These are phyloP conservation scores for Nakaseomyces sp. DNA, from an alignment of 1,139 yeast genomes.

Conservation along the genomic window DNA sequence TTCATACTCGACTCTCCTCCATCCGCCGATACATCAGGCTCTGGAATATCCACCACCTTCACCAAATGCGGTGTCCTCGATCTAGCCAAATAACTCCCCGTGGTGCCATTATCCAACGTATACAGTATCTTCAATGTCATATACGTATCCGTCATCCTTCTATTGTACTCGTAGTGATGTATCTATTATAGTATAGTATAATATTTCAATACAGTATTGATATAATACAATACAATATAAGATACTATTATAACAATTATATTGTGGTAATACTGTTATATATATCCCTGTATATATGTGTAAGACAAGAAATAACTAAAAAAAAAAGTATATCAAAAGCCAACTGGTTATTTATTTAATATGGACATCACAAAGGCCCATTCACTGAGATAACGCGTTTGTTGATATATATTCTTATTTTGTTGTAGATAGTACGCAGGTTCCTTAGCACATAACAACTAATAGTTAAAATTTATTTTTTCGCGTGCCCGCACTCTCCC, in stretches of 20 bases:
- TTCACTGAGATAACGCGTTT: not conserved
- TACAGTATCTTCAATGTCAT: slow-evolving; percentile 31
- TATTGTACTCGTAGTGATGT: too few relatives aligned
- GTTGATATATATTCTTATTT: not conserved
- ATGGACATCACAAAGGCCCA: too few relatives aligned
- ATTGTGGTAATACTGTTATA: too few relatives aligned
- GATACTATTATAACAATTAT: too few relatives aligned
- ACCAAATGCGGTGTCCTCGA: slow-evolving; percentile 25
- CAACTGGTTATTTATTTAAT: too few relatives aligned
- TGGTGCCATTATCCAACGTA: slow-evolving; percentile 27
- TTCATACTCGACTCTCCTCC: slow-evolving; percentile 6
- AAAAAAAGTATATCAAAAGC: not conserved
- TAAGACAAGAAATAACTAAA: not conserved
- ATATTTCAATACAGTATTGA: too few relatives aligned
- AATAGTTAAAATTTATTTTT: too few relatives aligned
- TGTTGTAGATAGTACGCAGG: not conserved
- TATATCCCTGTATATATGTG: too few relatives aligned
- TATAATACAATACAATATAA: too few relatives aligned
- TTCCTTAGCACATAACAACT: not conserved
- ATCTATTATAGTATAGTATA: too few relatives aligned
- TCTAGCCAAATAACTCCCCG: slow-evolving; percentile 28
- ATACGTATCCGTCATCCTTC: slow-evolving; percentile 4
- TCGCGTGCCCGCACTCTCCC: too few relatives aligned
- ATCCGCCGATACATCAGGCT: not conserved
- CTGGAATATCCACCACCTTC: slow-evolving; percentile 22